Percentiles rank a stretch among this genome's conserved stretches.
Conservation (phyloP, 2,329 filamentous ascomycete species). For the Elsinoe fawcettii region DNA sequence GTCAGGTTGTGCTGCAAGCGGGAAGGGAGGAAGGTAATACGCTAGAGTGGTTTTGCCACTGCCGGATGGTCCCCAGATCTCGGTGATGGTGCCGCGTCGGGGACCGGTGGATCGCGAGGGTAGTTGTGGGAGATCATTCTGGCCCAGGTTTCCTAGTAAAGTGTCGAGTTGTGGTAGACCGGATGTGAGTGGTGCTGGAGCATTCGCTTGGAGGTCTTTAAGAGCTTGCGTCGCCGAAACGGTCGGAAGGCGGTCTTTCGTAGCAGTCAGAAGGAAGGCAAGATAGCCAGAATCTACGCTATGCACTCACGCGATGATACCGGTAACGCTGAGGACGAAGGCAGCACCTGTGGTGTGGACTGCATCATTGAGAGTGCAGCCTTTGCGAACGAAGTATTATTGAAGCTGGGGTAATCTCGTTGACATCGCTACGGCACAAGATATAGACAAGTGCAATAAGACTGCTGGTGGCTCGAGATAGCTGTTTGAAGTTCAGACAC, state of each 20-base stretch:
- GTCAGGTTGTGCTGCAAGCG: background rate
- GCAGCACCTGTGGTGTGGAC: background rate
- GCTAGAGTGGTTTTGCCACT: constrained; percentile 77
- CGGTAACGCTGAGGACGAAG: constrained; percentile 17
- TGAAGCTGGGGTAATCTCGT: no score
- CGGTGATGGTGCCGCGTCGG: constrained; percentile 68
- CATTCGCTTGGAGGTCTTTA: constrained; percentile 48
- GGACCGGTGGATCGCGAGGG: constrained; percentile 48
- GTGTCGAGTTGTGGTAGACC: constrained; percentile 43
- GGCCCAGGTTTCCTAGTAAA: constrained; percentile 27
- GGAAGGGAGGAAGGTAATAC: constrained; percentile 43
- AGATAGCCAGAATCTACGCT: background rate
- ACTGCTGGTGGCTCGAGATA: no score
- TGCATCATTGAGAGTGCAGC: background rate
- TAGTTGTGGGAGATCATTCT: background rate
- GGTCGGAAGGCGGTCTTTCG: constrained; percentile 64
- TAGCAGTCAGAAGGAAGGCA: background rate
- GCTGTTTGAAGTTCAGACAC: no score
- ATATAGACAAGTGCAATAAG: no score
- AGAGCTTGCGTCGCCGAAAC: constrained; percentile 68
- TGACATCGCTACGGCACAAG: no score
- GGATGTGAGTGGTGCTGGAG: constrained; percentile 40
- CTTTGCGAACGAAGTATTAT: background rate
- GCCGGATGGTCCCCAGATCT: constrained; percentile 82
- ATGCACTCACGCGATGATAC: constrained; percentile 33